These are phyloP conservation scores for Singerocomus inundabilis DNA, from an alignment of 1,284 basidiomycete genomes.

Conservation along the genomic window DNA sequence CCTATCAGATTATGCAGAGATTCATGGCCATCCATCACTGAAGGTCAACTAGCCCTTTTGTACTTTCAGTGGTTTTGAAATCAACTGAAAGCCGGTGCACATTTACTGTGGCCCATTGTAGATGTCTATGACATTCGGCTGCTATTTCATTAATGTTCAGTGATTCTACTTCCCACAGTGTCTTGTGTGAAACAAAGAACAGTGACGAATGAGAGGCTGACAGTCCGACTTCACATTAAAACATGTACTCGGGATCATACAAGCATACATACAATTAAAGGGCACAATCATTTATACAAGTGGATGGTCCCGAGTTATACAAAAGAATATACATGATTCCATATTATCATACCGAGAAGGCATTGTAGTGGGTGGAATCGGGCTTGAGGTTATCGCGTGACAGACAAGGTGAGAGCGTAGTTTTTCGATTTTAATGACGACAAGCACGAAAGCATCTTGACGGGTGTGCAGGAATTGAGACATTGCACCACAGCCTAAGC, in stretches of 20 bases:
- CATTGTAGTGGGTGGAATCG: slow-evolving; percentile 14
- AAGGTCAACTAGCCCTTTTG: too few relatives aligned
- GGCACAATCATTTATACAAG: slow-evolving; percentile 28
- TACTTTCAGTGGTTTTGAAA: too few relatives aligned
- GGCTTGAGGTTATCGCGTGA: slow-evolving; percentile 25
- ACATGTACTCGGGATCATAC: slow-evolving; percentile 2
- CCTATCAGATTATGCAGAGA: too few relatives aligned
- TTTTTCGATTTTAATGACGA: slow-evolving; percentile 3
- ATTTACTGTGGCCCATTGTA: too few relatives aligned
- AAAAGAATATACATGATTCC: slow-evolving; percentile 36
- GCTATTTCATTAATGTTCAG: too few relatives aligned
- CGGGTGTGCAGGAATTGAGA: slow-evolving; percentile 2
- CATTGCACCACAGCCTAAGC: slow-evolving; percentile 12
- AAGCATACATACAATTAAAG: slow-evolving; percentile 28
- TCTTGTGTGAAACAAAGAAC: not conserved
- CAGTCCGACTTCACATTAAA: not conserved
- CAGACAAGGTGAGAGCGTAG: slow-evolving; percentile 4
- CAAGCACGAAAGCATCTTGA: slow-evolving; percentile 28
- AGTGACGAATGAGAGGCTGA: not conserved
- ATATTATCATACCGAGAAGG: slow-evolving; percentile 28
- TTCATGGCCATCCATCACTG: too few relatives aligned
- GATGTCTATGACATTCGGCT: too few relatives aligned
- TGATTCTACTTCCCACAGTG: too few relatives aligned
- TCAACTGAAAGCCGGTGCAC: too few relatives aligned
- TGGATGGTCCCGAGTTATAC: slow-evolving; percentile 22